Evolutionary conservation across 768 basidiomycete species (phyloP), one percentile per base, ranked within the genome.

Genomic region (Rhodotorula taiwanensis): DNA sequence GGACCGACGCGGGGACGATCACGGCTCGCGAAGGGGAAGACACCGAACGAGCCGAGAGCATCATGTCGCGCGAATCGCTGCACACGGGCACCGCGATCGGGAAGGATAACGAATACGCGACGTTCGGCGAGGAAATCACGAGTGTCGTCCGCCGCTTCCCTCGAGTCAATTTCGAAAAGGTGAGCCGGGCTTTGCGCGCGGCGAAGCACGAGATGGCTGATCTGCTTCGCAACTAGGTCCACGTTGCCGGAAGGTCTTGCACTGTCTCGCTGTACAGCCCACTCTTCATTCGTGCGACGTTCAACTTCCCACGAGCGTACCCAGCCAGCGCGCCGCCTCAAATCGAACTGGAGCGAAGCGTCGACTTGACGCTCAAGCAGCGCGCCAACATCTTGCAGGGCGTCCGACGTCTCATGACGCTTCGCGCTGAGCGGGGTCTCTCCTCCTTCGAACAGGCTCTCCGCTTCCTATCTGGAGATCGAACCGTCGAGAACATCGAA

Each of bases 201-300:
- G n/a, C n/a, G n/a, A n/a, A n/a, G n/a, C n/a, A n/a, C n/a, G n/a
- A 23, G 13, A 20, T 21, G 13, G 1, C 16, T 25, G n/a, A 3
- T 0, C 18, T 23, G 21, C 28, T 9, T n/a, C 23, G 13, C 10
- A 13, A 18, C 21, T 59, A 80, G 78, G 74, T 79, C 55, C 78
- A 79, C 61, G 64, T 78, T 36, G 73, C 72, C 18, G 76, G 77
- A 70, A 83, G 89, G 15, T 86, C 84, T 20, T 88, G 89, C 70
- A 91, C 89, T 3, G 79, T 95, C 51, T 88, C 89, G 7, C 78
- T 97, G 47, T 84, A 89, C 66, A 89, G 89, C 4, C 91, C 90
- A 4, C 25, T 86, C 87, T 66, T 70, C 55, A 47, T 70, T 27
- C 85, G 93, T 1, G 82, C 94, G 31, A 86, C 88, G 2, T 93